Percentiles rank a stretch among this genome's conserved stretches.
Evolutionary conservation across 768 basidiomycete genomes (phyloP).

Genomic region (Trametes cingulata): DNA sequence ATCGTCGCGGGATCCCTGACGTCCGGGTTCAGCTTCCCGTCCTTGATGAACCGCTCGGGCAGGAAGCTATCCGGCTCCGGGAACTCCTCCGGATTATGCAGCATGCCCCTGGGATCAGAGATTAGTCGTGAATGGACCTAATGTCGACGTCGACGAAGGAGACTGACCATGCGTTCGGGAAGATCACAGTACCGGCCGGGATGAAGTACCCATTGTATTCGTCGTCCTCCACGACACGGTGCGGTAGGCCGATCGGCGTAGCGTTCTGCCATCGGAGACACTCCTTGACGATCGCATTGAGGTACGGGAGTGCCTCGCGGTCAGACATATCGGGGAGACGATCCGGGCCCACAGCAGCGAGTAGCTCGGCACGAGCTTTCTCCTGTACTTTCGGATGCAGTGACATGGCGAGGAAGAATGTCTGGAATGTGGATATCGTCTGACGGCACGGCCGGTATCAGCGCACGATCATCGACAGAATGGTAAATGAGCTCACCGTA

Average conservation of each 20-base stretch:
- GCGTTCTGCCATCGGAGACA: constrained; percentile 34
- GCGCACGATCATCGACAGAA: not conserved
- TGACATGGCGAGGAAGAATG: constrained; percentile 31
- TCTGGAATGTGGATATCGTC: constrained; percentile 26
- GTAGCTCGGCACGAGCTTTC: constrained; percentile 33
- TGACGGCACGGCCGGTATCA: not conserved
- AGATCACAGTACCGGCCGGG: constrained; percentile 17
- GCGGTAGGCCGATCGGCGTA: constrained; percentile 25
- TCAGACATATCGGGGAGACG: constrained; percentile 29
- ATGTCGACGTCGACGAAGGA: not conserved
- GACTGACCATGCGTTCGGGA: constrained; percentile 21
- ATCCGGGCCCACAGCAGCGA: constrained; percentile 25
- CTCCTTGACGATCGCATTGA: constrained; percentile 34
- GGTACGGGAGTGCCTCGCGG: constrained; percentile 27
- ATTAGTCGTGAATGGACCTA: not conserved
- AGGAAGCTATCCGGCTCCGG: constrained; percentile 28
- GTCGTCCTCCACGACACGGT: constrained; percentile 16
- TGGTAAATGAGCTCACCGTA: constrained; percentile 15
- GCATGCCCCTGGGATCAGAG: constrained; percentile 25
- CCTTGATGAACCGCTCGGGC: constrained; percentile 29
- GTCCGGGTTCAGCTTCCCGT: constrained; percentile 18
- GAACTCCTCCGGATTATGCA: constrained; percentile 28
- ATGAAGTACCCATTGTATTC: constrained; percentile 24
- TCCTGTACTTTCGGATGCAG: constrained; percentile 28
- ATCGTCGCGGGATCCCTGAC: constrained; percentile 15